Evolutionary conservation across 2,329 filamentous ascomycete genomes (phyloP).

Genomic region (Phialophora chinensis): DNA sequence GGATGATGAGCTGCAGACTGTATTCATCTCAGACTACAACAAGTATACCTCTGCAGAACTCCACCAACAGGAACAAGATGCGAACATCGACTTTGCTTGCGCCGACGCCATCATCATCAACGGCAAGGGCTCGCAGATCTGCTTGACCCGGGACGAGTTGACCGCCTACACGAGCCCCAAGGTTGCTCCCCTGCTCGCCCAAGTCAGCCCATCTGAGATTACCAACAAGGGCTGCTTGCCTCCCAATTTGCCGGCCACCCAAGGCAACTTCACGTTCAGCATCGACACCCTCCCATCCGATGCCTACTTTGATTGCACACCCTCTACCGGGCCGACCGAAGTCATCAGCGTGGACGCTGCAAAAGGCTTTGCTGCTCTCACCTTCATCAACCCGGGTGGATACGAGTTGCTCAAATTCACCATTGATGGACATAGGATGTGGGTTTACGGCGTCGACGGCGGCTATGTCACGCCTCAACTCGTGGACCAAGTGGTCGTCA

Average conservation of each 20-base stretch:
- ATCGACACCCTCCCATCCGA: constrained; percentile 51
- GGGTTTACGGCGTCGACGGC: constrained; percentile 54
- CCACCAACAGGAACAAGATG: constrained; percentile 42
- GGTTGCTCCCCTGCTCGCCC: constrained; percentile 40
- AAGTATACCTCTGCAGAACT: constrained; percentile 59
- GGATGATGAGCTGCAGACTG: constrained; percentile 54
- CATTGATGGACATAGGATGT: constrained; percentile 54
- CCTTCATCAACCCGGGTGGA: constrained; percentile 49
- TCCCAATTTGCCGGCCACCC: constrained; percentile 36
- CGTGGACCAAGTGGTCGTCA: constrained; percentile 46
- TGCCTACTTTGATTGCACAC: constrained; percentile 49
- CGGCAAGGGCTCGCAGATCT: constrained; percentile 64
- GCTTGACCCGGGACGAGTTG: constrained; percentile 56
- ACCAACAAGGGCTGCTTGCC: constrained; percentile 48
- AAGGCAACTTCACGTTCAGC: constrained; percentile 48
- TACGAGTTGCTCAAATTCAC: constrained; percentile 46
- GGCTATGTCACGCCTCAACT: constrained; percentile 49
- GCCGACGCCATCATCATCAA: constrained; percentile 69
- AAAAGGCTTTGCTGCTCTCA: constrained; percentile 47
- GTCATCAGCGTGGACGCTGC: constrained; percentile 43
- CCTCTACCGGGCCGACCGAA: constrained; percentile 30
- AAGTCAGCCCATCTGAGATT: constrained; percentile 39
- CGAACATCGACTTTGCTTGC: constrained; percentile 56
- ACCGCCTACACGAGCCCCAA: constrained; percentile 47
- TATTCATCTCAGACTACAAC: constrained; percentile 65